Base-by-base conservation (phyloP, 768 basidiomycete genomes). In the Pholiota microspora region DNA sequence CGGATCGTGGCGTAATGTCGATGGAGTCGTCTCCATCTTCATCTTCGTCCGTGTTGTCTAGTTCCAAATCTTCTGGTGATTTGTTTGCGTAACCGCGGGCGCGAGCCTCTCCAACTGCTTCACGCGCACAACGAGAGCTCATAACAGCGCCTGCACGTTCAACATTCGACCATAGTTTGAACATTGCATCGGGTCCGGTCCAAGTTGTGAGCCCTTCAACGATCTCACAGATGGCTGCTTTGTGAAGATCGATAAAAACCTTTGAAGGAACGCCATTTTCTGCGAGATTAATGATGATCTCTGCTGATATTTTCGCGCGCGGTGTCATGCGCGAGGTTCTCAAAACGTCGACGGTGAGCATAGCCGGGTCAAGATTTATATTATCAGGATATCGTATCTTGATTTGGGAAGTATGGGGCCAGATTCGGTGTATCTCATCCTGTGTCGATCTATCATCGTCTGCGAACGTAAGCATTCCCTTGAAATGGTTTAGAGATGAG, bases 261-360 rank as follows among this genome's bases (percentile, higher is more conserved):
- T 40, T 3, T 24, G 66, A 54, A 5, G 77, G 74, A 2, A 89
- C 85, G 0, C 82, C 81, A 59, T 88, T 88, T 53, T 87, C 85
- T 0, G 79, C 73, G 5, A 88, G 70, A 62, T 86, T 87, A 46
- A 85, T 78, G 32, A 87, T 80, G 0, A 76, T 80, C 59, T 89
- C 85, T 1, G 73, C 67, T 1, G 83, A 80, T 4, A 88, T 69
- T 6, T 73, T 69, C 4, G 75, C 70, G 1, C 79, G 76, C 1
- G 73, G 71, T 15, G 70, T 68, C 57, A 84, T 65, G 12, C 79
- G 77, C 0, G 83, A 78, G 0, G 74, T 67, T 0, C 81, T 74
- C 8, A 86, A 69, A 15, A 84, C 61, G 52, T 86, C 84, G 32
- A 86, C 67, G 0, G 75, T 79, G 2, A 72, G 66, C 35, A 74